These are phyloP conservation scores for Plantago lanceolata DNA, from an alignment of 305 asterid species.

Conservation along the genomic window DNA sequence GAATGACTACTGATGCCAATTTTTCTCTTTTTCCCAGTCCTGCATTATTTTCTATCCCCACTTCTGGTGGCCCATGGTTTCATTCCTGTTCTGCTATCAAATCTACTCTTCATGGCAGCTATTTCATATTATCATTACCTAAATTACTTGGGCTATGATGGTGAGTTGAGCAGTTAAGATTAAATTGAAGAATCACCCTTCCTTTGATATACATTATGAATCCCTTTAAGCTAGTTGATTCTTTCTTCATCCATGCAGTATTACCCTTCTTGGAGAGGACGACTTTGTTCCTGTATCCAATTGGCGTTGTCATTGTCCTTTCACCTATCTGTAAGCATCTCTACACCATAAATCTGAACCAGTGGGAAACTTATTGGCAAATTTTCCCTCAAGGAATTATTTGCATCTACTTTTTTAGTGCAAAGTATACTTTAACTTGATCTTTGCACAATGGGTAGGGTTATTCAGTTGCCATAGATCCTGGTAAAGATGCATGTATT, in stretches of 20 bases:
- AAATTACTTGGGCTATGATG: constrained; percentile 87
- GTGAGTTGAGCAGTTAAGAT: constrained; percentile 49
- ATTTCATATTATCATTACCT: constrained; percentile 92
- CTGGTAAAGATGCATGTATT: not conserved
- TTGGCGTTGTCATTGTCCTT: constrained; percentile 47
- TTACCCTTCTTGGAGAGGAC: constrained; percentile 68
- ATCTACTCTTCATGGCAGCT: constrained; percentile 89
- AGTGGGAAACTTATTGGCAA: not conserved
- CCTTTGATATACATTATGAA: not conserved
- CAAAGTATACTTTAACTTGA: not conserved
- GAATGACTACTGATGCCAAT: constrained; percentile 21
- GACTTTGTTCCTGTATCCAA: constrained; percentile 57
- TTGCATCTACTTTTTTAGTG: not conserved
- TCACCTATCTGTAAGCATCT: constrained; percentile 67
- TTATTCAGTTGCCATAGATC: not conserved
- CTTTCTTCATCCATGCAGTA: constrained; percentile 34
- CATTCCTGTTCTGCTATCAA: constrained; percentile 74
- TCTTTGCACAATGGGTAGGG: not conserved
- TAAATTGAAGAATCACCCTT: constrained; percentile 18
- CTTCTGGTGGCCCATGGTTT: constrained; percentile 91
- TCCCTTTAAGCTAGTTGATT: constrained; percentile 4
- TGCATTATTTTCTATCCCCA: constrained; percentile 88
- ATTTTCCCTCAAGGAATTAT: not conserved
- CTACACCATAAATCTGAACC: not conserved
- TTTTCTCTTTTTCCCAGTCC: constrained; percentile 43